Percentiles rank a stretch among this genome's conserved stretches.
Conservation (phyloP, 1,139 yeast genomes). For the Kurtzmaniella natalensis region DNA sequence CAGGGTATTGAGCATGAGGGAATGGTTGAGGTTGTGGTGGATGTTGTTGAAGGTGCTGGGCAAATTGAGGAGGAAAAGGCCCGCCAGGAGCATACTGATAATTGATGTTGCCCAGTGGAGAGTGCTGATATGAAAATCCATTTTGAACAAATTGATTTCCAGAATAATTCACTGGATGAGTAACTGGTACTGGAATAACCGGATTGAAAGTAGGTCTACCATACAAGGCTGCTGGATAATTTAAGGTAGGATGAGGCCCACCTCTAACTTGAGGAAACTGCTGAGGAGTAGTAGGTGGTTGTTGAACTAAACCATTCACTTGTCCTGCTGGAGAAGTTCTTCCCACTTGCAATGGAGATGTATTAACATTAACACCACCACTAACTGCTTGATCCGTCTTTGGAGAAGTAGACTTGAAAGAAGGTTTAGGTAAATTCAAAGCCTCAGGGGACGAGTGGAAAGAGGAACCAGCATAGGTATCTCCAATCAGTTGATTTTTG, state of each 20-base stretch:
- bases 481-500: slow-evolving; percentile 17
- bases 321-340: slow-evolving; percentile 5
- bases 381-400: slow-evolving; percentile 12
- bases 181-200: slow-evolving; percentile 3
- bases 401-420: slow-evolving; percentile 35
- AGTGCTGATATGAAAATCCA: slow-evolving; percentile 29
- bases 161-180: slow-evolving; percentile 5
- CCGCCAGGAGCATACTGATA: slow-evolving; percentile 12
- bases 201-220: slow-evolving; percentile 5
- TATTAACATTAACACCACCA: slow-evolving; percentile 8
- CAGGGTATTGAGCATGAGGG: no score
- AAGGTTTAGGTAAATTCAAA: slow-evolving; percentile 52
- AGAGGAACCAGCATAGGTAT: slow-evolving; percentile 54
- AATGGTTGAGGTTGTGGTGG: slow-evolving; percentile 7
- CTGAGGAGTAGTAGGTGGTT: slow-evolving; percentile 10
- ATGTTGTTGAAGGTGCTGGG: slow-evolving; percentile 7
- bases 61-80: slow-evolving; percentile 9
- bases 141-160: slow-evolving; percentile 15
- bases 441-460: slow-evolving; percentile 59
- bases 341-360: slow-evolving; percentile 6
- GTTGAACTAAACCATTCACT: slow-evolving; percentile 6
- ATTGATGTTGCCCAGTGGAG: slow-evolving; percentile 29
- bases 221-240: slow-evolving; percentile 10
- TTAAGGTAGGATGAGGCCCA: slow-evolving; percentile 6
- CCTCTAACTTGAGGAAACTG: slow-evolving; percentile 9